phyloP scores from a whole-genome alignment of 306 rosid species.

The Rosa rugosa region DNA sequence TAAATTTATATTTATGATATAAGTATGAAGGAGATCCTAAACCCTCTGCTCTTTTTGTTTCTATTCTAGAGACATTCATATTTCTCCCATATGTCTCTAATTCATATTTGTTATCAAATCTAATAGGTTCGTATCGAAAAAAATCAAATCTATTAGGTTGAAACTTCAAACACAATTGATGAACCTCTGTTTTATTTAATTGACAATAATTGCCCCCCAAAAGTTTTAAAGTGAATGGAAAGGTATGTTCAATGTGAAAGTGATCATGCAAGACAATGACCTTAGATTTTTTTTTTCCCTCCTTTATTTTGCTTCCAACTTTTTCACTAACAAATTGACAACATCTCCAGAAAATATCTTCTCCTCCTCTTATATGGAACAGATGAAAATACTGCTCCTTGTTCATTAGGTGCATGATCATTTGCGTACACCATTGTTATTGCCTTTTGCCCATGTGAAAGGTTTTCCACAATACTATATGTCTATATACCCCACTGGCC shows the following conservation, averaged over 20 bases:
- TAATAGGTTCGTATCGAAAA: slow-evolving; percentile 1
- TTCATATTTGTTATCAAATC: not conserved
- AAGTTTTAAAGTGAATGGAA: slow-evolving; percentile 25
- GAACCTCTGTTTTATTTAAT: slow-evolving; percentile 4
- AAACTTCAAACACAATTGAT: slow-evolving; percentile 21
- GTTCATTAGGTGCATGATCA: not conserved
- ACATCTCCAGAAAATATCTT: not conserved
- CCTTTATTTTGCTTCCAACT: not conserved
- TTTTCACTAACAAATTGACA: not conserved
- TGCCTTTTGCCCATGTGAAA: not conserved
- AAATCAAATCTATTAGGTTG: slow-evolving; percentile 8
- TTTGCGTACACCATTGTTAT: not conserved
- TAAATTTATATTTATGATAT: too few relatives aligned
- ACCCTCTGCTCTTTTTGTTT: not conserved
- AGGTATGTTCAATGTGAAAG: slow-evolving; percentile 15
- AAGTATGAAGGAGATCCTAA: not conserved
- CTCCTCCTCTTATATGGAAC: not conserved
- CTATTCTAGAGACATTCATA: too few relatives aligned
- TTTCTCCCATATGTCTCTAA: not conserved
- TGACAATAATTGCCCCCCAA: slow-evolving; percentile 10
- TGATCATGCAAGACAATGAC: slow-evolving; percentile 25
- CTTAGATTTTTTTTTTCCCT: not conserved
- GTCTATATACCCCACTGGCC: too few relatives aligned
- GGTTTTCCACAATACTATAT: not conserved
- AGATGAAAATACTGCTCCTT: not conserved